phyloP scores from a whole-genome alignment of 768 basidiomycete genomes.

The Pluteus cervinus region DNA sequence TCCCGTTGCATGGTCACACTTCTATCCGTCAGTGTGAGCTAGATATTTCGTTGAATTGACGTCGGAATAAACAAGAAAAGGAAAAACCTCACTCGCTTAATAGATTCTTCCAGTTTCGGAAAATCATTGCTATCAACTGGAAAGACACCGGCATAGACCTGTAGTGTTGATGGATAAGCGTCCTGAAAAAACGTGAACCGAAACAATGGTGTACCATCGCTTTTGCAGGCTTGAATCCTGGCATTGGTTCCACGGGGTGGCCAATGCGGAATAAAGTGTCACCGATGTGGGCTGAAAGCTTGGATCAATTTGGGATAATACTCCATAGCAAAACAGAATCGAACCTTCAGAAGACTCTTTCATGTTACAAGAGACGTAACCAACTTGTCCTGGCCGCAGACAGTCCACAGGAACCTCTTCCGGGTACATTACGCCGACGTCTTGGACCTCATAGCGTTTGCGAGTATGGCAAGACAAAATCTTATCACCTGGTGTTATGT shows the following conservation, averaged over 20 bases:
- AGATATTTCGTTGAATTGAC: constrained; percentile 9
- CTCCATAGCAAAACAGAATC: constrained; percentile 5
- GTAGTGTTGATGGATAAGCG: constrained; percentile 4
- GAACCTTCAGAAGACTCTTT: constrained; percentile 91
- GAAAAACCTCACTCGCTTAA: constrained; percentile 61
- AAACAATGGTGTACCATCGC: constrained; percentile 64
- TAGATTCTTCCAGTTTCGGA: constrained; percentile 91
- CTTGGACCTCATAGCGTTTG: constrained; percentile 85
- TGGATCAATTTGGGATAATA: constrained; percentile 2
- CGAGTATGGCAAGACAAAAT: constrained; percentile 80
- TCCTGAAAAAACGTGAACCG: neutral
- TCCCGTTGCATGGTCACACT: constrained; percentile 89
- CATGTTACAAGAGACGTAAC: constrained; percentile 94
- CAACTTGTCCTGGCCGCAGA: constrained; percentile 76
- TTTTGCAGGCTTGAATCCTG: constrained; percentile 87
- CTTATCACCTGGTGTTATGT: constrained; percentile 85
- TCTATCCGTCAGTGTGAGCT: constrained; percentile 83
- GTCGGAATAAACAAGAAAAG: constrained; percentile 8
- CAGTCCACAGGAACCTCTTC: constrained; percentile 72
- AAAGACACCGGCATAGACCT: constrained; percentile 95
- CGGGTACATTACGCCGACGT: constrained; percentile 86
- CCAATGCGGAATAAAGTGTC: constrained; percentile 85
- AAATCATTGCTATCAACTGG: constrained; percentile 91
- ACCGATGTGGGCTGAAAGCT: constrained; percentile 74
- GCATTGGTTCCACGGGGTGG: constrained; percentile 71